Percentiles rank a stretch among this genome's conserved stretches.
Evolutionary conservation across 257 asterid genomes (phyloP).

Genomic region (Ilex aquifolium): DNA sequence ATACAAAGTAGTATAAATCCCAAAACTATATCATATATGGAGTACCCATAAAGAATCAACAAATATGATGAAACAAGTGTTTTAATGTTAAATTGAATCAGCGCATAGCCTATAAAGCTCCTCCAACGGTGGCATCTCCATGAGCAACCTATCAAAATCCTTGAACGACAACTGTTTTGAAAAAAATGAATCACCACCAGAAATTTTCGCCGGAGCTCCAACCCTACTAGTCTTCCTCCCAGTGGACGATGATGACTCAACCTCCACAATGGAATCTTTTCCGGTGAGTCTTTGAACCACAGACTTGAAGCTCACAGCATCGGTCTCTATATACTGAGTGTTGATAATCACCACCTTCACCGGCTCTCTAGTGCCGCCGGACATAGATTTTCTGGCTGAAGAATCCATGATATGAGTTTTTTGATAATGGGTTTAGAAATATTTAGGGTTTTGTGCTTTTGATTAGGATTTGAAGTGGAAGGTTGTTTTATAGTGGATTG

Average conservation of each 20-base stretch:
- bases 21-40: too few relatives aligned
- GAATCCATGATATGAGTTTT: too few relatives aligned
- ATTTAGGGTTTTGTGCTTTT: too few relatives aligned
- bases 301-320: slow-evolving; percentile 38
- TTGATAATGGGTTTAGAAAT: too few relatives aligned
- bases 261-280: slow-evolving; percentile 24
- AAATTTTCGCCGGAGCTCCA: too few relatives aligned
- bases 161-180: slow-evolving; percentile 32
- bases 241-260: not conserved
- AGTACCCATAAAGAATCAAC: too few relatives aligned
- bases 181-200: slow-evolving; percentile 2
- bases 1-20: not conserved
- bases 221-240: not conserved
- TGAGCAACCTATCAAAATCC: slow-evolving; percentile 32
- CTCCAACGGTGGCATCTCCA: slow-evolving; percentile 27
- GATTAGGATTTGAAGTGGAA: too few relatives aligned
- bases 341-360: slow-evolving; percentile 41
- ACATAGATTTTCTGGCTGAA: not conserved
- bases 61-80: too few relatives aligned
- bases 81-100: not conserved
- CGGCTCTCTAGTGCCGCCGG: not conserved
- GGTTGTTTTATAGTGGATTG: too few relatives aligned
- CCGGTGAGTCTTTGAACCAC: slow-evolving; percentile 46
- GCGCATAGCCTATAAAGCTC: not conserved
- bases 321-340: slow-evolving; percentile 39